Base-by-base conservation (phyloP, 2,329 filamentous ascomycete species). In the Penicillium sp. region DNA sequence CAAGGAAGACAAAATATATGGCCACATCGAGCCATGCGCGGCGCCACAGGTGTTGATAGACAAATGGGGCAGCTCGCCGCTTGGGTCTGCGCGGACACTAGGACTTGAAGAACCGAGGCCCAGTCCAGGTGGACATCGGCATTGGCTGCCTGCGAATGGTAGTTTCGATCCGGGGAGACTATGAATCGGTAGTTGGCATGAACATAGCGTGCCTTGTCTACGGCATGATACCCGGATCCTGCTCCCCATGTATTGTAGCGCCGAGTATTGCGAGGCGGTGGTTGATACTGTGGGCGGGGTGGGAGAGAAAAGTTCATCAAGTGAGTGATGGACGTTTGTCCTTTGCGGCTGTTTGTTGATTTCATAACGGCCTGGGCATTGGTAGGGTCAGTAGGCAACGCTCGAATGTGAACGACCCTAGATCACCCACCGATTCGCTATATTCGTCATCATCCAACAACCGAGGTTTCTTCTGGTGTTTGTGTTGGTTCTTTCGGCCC, bases 121-220 rank as follows among this genome's bases (percentile, higher is more conserved):
- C 95, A 99, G 67, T 96, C 90, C 53, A 99, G 78, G 68, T 95
- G 90, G 48, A 93, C 83, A 74, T 99, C 93, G 21, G 95, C 90
- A 73, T 98, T 91, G 46, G 85, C 83, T 24, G 91, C 89, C 71
- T 98, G 92, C 6, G 85, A 84, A 58, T 85, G 83, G 72, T 98
- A 99, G 68, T 88, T 85, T 56, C 86, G 88, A 55, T 86, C 83
- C 3, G 95, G 93, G 58, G 91, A 88, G 51, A 99, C 93, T 57
- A 99, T 89, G 73, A 99, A 99, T 55, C 95, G 89, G 72, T 99
- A 99, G 74, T 99, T 99, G 63, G 95, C 92, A 74, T 99, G 93
- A 16, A 99, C 88, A 65, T 91, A 92, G 79, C 88, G 89, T 56
- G 93, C 90, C 78, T 98, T 98, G 75, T 99, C 95, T 44, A 87